A percentile compares a stretch with the other conserved stretches of the same genome.
Conservation (phyloP, 1,284 basidiomycete species). For the Fomitopsis palustris region DNA sequence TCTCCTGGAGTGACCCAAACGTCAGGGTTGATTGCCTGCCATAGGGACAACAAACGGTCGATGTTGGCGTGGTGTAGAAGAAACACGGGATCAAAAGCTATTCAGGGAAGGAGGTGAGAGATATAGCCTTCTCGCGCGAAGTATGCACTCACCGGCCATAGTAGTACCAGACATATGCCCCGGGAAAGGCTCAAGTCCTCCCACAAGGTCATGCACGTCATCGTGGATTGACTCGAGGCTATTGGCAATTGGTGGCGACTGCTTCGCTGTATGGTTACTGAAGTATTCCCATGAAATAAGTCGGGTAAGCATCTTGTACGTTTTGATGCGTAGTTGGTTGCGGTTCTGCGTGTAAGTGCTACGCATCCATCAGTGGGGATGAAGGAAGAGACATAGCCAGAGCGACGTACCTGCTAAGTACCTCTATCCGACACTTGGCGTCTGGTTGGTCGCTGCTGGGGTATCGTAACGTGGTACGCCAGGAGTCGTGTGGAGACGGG, state of each 20-base stretch:
- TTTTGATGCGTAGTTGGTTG: constrained; percentile 18
- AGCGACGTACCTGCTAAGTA: constrained; percentile 27
- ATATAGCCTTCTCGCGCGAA: neutral
- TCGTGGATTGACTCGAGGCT: constrained; percentile 50
- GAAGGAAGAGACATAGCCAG: neutral
- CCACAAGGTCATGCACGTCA: constrained; percentile 38
- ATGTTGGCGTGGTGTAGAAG: constrained; percentile 46
- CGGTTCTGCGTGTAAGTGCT: constrained; percentile 2
- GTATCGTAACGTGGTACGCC: constrained; percentile 40
- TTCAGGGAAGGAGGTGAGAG: neutral
- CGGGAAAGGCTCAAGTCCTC: constrained; percentile 22
- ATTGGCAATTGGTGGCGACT: constrained; percentile 36
- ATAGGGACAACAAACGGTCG: constrained; percentile 43
- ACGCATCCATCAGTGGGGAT: neutral
- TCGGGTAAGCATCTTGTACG: constrained; percentile 37
- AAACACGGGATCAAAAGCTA: constrained; percentile 49
- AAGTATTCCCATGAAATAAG: constrained; percentile 40
- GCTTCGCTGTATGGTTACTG: constrained; percentile 39
- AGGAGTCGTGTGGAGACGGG: constrained; percentile 31
- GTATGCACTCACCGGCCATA: constrained; percentile 26
- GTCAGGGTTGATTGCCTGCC: constrained; percentile 39
- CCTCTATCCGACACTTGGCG: constrained; percentile 30
- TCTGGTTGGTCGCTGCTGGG: constrained; percentile 26
- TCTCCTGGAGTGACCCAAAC: constrained; percentile 33
- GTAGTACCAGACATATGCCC: constrained; percentile 44